phyloP scores from a whole-genome alignment of 2,329 filamentous ascomycete genomes.

The Chrysoporthe cubensis region DNA sequence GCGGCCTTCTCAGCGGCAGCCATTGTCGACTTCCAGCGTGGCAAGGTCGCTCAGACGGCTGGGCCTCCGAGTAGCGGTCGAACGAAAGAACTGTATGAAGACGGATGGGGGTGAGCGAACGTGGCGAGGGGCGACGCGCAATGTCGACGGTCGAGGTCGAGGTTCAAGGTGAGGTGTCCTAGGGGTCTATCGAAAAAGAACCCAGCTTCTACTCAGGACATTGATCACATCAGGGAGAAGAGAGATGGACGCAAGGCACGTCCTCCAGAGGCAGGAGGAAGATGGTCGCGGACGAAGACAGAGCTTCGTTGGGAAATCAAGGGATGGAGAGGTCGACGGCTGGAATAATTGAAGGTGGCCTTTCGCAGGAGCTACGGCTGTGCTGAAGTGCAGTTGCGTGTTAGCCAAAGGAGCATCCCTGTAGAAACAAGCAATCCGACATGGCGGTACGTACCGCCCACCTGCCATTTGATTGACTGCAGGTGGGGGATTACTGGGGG shows the following conservation, averaged over 20 bases:
- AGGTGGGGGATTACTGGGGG: background rate
- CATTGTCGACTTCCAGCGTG: constrained; percentile 43
- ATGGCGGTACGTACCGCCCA: constrained; percentile 6
- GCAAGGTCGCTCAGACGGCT: background rate
- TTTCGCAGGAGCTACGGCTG: constrained; percentile 20
- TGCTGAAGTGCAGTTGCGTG: constrained; percentile 6
- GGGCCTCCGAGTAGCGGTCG: background rate
- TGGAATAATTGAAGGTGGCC: constrained; percentile 27
- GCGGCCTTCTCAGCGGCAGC: constrained; percentile 55
- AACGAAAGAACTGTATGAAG: constrained; percentile 8
- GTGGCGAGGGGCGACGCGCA: constrained; percentile 8
- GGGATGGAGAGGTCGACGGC: constrained; percentile 21
- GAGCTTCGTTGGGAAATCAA: constrained; percentile 22
- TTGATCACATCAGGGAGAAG: constrained; percentile 10
- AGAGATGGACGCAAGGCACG: constrained; percentile 4
- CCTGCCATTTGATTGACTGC: background rate
- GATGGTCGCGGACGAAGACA: constrained; percentile 22
- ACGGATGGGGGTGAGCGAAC: constrained; percentile 11
- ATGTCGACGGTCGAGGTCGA: constrained; percentile 11
- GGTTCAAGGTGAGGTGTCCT: constrained; percentile 13
- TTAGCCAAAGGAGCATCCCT: constrained; percentile 8
- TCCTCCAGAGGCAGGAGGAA: constrained; percentile 14
- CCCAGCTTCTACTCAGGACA: constrained; percentile 21
- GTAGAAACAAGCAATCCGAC: constrained; percentile 11
- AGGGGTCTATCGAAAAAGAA: constrained; percentile 22